Evolutionary conservation across 1,284 basidiomycete genomes (phyloP).

Genomic region (Jaminaea rosea): DNA sequence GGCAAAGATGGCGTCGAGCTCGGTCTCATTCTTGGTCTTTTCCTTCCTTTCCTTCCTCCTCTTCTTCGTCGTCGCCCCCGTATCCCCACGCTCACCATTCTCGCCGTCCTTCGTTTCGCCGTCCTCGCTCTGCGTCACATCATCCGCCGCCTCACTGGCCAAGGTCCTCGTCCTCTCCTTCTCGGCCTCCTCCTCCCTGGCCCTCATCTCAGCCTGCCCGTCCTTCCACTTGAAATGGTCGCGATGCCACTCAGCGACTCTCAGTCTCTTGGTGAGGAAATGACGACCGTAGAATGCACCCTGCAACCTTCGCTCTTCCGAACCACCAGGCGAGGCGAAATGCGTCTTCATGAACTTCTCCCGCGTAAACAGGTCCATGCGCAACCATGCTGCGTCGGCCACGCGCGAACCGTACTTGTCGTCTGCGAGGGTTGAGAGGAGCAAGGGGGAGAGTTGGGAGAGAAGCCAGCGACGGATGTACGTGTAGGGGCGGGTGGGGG

Average conservation of each 20-base stretch:
- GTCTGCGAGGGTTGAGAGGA: conserved; percentile 17
- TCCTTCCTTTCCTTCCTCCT: conserved; percentile 5
- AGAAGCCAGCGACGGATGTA: conserved; percentile 17
- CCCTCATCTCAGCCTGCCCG: conserved; percentile 8
- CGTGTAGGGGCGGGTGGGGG: conserved; percentile 6
- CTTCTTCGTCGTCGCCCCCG: conserved; percentile 7
- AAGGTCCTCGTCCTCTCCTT: conserved; percentile 13
- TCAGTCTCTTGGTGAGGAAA: not conserved
- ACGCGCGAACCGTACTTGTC: conserved; percentile 42
- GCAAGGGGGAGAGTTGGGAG: conserved; percentile 10
- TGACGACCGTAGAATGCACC: not conserved
- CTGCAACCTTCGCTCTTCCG: no score
- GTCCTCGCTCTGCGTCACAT: not conserved
- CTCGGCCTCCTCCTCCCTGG: conserved; percentile 6
- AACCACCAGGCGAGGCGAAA: no score
- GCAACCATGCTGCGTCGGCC: conserved; percentile 32
- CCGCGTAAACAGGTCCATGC: conserved; percentile 26
- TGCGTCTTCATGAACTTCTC: conserved; percentile 6
- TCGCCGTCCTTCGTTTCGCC: not conserved
- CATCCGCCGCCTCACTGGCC: not conserved
- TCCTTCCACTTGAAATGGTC: conserved; percentile 15
- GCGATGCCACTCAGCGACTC: not conserved
- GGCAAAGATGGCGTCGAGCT: conserved; percentile 22
- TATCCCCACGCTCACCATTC: not conserved
- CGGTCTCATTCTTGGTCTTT: conserved; percentile 16